Base-by-base conservation (phyloP, 106 monocot genomes). In the Amphibolis antarctica region DNA sequence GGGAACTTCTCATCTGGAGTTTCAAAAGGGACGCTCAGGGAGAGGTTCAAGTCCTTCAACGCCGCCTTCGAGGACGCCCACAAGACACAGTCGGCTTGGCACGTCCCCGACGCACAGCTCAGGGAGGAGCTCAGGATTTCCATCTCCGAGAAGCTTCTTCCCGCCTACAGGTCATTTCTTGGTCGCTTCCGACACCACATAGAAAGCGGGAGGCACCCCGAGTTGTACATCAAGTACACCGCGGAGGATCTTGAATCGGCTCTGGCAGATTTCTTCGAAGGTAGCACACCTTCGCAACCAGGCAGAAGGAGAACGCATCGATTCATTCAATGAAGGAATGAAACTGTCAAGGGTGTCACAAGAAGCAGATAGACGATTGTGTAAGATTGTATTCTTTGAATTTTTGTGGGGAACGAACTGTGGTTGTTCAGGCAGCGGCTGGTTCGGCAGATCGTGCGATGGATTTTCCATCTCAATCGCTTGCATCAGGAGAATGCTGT, bases 101-200 rank as follows among this genome's bases (percentile, higher is more conserved):
- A 53, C 19, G 90, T 90, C 63, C 96, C 96, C 0, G 96, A 96
- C 49, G 2, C 66, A 3, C 96, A 90, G 70, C 60, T 96, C 52
- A 78, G 84, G 27, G 96, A 96, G 73, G 96, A 96, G 69, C 70
- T 96, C n/a, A 80, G 80, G 80, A 90, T 96, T 30, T 90, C 96
- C 1, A 80, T 96, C 18, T 70, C 74, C 0, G 96, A 86, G 74
- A 78, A 64, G 26, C 45, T 96, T 22, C 66, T 96, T 53, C 96
- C 96, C 1, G 96, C 96, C 28, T 96, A 96, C 73, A 72, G 96
- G 42, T 75, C 84, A 0, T 96, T 96, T 46, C 71, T 96, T 14
- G 96, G 96, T 1, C 60, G 96, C 46, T 96, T 90, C 69, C 59
- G 89, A 20, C 84, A 80, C 27, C 86, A 96, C 31, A 84, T 96